These are phyloP conservation scores for Crithidia thermophila DNA, from an alignment of 208 protist species.

Conservation along the genomic window DNA sequence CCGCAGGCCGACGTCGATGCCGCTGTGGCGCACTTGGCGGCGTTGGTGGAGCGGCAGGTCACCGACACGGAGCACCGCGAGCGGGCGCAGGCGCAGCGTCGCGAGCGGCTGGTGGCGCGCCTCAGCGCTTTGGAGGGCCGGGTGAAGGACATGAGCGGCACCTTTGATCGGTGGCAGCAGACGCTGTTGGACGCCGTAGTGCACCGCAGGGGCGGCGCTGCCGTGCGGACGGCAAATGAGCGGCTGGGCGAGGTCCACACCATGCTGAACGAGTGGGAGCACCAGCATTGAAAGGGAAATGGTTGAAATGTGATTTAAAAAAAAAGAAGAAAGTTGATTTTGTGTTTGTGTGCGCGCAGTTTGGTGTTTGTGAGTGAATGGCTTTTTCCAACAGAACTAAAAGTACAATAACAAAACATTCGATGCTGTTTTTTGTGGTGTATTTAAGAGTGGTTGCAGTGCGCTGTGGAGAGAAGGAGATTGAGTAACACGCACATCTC, in stretches of 20 bases:
- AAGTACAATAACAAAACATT: too few relatives aligned
- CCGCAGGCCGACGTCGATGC: constrained; percentile 23
- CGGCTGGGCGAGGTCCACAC: constrained; percentile 62
- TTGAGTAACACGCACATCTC: too few relatives aligned
- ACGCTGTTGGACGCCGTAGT: constrained; percentile 71
- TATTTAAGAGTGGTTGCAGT: too few relatives aligned
- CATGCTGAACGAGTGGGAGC: constrained; percentile 58
- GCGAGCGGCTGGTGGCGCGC: constrained; percentile 31
- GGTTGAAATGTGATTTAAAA: too few relatives aligned
- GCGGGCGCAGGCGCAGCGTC: constrained; percentile 26
- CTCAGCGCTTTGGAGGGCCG: constrained; percentile 29
- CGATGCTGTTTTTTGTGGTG: too few relatives aligned
- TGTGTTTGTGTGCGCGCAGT: not conserved
- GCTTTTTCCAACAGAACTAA: too few relatives aligned
- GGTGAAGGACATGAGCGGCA: constrained; percentile 16
- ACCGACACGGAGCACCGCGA: constrained; percentile 25
- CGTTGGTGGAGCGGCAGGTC: constrained; percentile 10
- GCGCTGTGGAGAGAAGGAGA: too few relatives aligned
- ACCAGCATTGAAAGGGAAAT: constrained; percentile 11
- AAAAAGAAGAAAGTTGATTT: too few relatives aligned
- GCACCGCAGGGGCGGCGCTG: constrained; percentile 53
- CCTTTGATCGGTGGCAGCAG: constrained; percentile 31
- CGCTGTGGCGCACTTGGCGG: constrained; percentile 13
- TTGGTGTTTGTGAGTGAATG: too few relatives aligned
- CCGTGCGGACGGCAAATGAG: constrained; percentile 65